phyloP scores from a whole-genome alignment of 164 flowering plant species.

The Paratinospora sagittata region DNA sequence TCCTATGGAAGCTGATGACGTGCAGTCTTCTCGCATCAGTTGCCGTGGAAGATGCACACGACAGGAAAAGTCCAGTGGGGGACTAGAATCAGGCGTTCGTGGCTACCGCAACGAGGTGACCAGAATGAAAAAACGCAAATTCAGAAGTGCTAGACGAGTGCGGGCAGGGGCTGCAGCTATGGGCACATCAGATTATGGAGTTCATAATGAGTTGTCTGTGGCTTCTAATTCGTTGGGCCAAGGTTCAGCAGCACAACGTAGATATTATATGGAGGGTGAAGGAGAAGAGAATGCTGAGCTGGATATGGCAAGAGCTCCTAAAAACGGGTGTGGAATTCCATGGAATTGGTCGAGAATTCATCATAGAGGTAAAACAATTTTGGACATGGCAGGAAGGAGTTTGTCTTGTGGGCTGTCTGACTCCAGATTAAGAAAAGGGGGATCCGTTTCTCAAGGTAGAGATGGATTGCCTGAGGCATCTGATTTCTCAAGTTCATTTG shows the following conservation, averaged over 20 bases:
- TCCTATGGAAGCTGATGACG: conserved; percentile 53
- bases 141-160: conserved; percentile 52
- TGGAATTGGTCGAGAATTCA: conserved; percentile 99
- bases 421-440: conserved; percentile 50
- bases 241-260: conserved; percentile 33
- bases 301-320: conserved; percentile 52
- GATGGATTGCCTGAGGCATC: conserved; percentile 40
- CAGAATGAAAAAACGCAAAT: conserved; percentile 58
- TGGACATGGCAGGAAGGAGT: conserved; percentile 94
- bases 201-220: conserved; percentile 63
- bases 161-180: conserved; percentile 22
- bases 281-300: conserved; percentile 35
- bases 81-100: conserved; percentile 31
- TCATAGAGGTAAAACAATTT: conserved; percentile 70
- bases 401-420: conserved; percentile 90
- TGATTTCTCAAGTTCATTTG: conserved; percentile 49
- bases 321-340: conserved; percentile 92
- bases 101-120: conserved; percentile 34
- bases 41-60: conserved; percentile 25
- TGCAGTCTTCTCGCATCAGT: conserved; percentile 41
- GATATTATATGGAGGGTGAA: conserved; percentile 33
- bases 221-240: conserved; percentile 74
- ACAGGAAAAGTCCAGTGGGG: conserved; percentile 29
- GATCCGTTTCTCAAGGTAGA: conserved; percentile 28
- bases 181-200: conserved; percentile 40